Evolutionary conservation across 768 basidiomycete species (phyloP).

Genomic region (Trametes villosa): DNA sequence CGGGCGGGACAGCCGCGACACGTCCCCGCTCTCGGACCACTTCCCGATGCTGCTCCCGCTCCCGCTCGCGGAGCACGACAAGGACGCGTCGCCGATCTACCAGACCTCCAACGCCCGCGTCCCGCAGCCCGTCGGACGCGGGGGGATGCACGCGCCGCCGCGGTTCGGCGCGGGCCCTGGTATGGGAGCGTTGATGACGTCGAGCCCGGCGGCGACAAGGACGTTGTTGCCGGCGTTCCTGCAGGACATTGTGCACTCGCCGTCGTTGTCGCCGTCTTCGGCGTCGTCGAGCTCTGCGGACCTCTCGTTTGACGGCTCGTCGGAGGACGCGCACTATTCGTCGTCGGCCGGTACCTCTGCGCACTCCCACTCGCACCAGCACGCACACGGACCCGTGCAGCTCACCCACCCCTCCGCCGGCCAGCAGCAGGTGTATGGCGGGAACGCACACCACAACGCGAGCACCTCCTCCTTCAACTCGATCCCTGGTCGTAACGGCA

Average conservation of each 20-base stretch:
- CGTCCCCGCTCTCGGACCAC: constrained; percentile 14
- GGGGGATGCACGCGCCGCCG: constrained; percentile 30
- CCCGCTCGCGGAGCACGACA: constrained; percentile 11
- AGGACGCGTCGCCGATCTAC: constrained; percentile 59
- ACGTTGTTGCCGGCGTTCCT: constrained; percentile 77
- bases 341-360: constrained; percentile 10
- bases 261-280: constrained; percentile 56
- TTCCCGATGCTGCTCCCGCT: constrained; percentile 16
- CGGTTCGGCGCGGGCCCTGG: constrained; percentile 26
- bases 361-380: constrained; percentile 13
- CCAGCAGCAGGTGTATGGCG: constrained; percentile 6
- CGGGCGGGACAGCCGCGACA: constrained; percentile 5
- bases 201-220: constrained; percentile 36
- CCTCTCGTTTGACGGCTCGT: constrained; percentile 44
- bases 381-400: not conserved
- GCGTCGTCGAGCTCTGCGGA: constrained; percentile 70
- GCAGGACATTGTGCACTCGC: constrained; percentile 73
- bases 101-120: constrained; percentile 60
- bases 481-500: constrained; percentile 22
- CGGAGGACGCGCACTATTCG: constrained; percentile 20
- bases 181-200: constrained; percentile 41
- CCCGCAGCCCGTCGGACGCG: constrained; percentile 29
- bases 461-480: constrained; percentile 27
- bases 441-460: constrained; percentile 1
- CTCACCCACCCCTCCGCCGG: not conserved